Percentiles rank a stretch among this genome's conserved stretches.
phyloP scores from a whole-genome alignment of 108 stramenopile species.

The Pseudonitzschia delicatissima region DNA sequence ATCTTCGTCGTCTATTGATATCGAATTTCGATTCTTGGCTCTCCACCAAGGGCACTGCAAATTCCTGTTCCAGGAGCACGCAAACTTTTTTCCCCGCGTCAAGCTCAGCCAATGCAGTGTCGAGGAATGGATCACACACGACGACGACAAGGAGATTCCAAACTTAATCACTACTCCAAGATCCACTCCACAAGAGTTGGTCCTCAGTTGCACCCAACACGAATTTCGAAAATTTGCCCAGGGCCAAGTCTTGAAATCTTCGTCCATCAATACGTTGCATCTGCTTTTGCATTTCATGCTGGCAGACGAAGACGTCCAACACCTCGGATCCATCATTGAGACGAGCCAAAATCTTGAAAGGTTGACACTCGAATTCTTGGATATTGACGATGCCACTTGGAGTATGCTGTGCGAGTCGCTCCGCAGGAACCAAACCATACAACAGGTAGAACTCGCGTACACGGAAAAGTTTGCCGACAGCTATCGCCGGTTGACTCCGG shows the following conservation, averaged over 20 bases:
- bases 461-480: slow-evolving; percentile 25
- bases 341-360: slow-evolving; percentile 2
- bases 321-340: not conserved
- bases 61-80: not conserved
- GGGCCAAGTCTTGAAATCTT: not conserved
- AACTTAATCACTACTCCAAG: not conserved
- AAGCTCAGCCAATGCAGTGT: slow-evolving; percentile 9
- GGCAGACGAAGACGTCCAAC: not conserved
- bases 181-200: not conserved
- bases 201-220: slow-evolving; percentile 14
- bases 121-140: not conserved
- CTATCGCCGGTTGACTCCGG: slow-evolving; percentile 14
- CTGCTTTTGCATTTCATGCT: slow-evolving; percentile 15
- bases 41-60: not conserved
- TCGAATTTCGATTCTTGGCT: slow-evolving; percentile 6
- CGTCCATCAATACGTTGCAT: slow-evolving; percentile 3
- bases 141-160: not conserved
- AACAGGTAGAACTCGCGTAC: not conserved
- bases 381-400: slow-evolving; percentile 19
- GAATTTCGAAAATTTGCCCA: slow-evolving; percentile 15
- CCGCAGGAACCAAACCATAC: not conserved
- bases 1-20: not conserved
- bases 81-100: not conserved
- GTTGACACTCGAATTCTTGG: slow-evolving; percentile 13
- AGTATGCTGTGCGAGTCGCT: slow-evolving; percentile 1